Conservation (phyloP, 192 early-diverging fungal species). For the Funneliformis geosporum region DNA sequence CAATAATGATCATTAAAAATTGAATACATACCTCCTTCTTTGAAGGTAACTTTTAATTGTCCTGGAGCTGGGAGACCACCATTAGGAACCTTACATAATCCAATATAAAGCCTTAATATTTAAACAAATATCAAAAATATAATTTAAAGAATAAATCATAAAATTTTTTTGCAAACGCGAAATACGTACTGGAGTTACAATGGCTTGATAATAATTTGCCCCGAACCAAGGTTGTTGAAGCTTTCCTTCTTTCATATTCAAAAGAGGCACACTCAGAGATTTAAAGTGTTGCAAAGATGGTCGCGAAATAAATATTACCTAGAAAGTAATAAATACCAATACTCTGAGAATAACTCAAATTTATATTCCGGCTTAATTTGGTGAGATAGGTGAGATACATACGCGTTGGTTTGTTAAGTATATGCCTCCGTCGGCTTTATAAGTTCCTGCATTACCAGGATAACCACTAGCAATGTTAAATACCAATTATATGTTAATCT, state of each 20-base stretch:
- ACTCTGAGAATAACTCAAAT: background rate
- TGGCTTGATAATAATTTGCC: slow-evolving; percentile 50
- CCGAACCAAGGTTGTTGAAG: slow-evolving; percentile 59
- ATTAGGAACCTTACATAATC: slow-evolving; percentile 37
- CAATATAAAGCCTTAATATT: background rate
- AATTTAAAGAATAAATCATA: background rate
- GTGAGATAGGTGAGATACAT: background rate
- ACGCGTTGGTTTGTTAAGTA: slow-evolving; percentile 34
- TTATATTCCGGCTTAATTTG: background rate
- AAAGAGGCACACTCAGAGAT: slow-evolving; percentile 41
- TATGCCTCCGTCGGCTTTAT: slow-evolving; percentile 26
- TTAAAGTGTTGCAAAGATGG: slow-evolving; percentile 26
- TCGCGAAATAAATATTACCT: slow-evolving; percentile 38
- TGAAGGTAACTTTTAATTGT: slow-evolving; percentile 50
- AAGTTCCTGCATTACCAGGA: slow-evolving; percentile 13
- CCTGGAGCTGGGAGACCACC: slow-evolving; percentile 50
- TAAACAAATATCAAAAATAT: background rate
- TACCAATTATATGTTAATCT: background rate
- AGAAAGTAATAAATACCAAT: background rate
- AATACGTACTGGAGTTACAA: slow-evolving; percentile 43
- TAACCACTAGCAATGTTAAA: slow-evolving; percentile 18
- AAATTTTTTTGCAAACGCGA: background rate
- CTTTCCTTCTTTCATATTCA: slow-evolving; percentile 43
- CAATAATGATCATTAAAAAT: background rate
- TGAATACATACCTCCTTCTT: slow-evolving; percentile 45